phyloP scores from a whole-genome alignment of 768 basidiomycete genomes.

The Pleurotus citrinopileatus region DNA sequence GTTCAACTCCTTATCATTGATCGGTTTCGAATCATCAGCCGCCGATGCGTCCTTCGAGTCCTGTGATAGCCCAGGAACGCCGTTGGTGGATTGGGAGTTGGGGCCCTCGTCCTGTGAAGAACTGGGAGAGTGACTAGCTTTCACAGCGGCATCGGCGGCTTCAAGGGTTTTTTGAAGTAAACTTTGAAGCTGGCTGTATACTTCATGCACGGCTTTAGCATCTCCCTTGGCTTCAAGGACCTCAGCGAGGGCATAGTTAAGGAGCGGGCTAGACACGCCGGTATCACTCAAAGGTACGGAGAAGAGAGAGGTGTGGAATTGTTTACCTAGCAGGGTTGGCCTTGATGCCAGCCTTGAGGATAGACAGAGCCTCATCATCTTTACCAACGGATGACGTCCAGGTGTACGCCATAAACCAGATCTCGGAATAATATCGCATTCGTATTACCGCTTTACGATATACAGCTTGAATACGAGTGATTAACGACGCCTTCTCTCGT shows the following conservation, averaged over 20 bases:
- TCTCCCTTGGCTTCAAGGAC: constrained; percentile 53
- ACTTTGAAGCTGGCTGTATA: constrained; percentile 72
- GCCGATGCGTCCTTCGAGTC: constrained; percentile 38
- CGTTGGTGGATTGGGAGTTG: constrained; percentile 7
- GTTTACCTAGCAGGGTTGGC: constrained; percentile 80
- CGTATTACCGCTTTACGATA: constrained; percentile 88
- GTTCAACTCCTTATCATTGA: constrained; percentile 49
- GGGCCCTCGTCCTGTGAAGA: constrained; percentile 4
- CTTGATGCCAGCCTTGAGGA: constrained; percentile 81
- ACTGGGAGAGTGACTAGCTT: constrained; percentile 30
- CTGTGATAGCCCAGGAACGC: constrained; percentile 19
- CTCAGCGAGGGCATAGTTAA: constrained; percentile 93
- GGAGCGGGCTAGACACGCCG: constrained; percentile 58
- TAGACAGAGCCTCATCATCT: constrained; percentile 76
- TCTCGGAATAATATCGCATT: constrained; percentile 93
- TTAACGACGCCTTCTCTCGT: constrained; percentile 64
- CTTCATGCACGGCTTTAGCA: constrained; percentile 62
- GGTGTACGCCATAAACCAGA: constrained; percentile 93
- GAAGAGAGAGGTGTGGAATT: not conserved
- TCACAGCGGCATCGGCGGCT: constrained; percentile 44
- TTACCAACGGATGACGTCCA: constrained; percentile 78
- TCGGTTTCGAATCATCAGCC: constrained; percentile 49
- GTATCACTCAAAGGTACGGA: not conserved
- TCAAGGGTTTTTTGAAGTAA: constrained; percentile 66
- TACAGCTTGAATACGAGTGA: constrained; percentile 72